Percentiles rank a stretch among this genome's conserved stretches.
Evolutionary conservation across 495 filamentous ascomycete genomes (phyloP).

Genomic region (Aspergillus hancockii): DNA sequence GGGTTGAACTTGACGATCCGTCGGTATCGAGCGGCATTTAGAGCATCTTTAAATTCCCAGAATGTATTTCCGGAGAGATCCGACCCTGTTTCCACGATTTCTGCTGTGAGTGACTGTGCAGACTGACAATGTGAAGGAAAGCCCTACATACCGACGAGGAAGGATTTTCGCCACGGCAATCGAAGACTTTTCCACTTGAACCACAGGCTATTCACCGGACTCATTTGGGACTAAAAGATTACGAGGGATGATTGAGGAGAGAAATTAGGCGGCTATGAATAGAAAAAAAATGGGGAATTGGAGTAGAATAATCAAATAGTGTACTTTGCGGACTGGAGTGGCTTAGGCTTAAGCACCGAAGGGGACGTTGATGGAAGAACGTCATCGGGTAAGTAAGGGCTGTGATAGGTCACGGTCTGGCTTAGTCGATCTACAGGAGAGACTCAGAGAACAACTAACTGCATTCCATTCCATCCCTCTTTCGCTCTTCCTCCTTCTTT

Average conservation of each 20-base stretch:
- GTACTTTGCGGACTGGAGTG: not conserved
- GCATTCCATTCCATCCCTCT: constrained; percentile 31
- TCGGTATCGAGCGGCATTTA: constrained; percentile 54
- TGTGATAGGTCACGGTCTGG: not conserved
- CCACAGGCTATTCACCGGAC: constrained; percentile 61
- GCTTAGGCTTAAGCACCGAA: constrained; percentile 2
- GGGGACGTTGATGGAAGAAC: constrained; percentile 22
- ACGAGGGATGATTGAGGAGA: constrained; percentile 1
- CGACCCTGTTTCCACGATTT: constrained; percentile 55
- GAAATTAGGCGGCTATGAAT: constrained; percentile 2
- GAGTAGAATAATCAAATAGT: not conserved
- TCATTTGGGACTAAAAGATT: constrained; percentile 24
- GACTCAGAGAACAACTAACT: constrained; percentile 10
- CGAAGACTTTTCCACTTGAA: constrained; percentile 82
- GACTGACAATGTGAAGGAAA: constrained; percentile 8
- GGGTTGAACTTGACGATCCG: constrained; percentile 69
- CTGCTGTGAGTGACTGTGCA: constrained; percentile 24
- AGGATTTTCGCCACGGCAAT: constrained; percentile 83
- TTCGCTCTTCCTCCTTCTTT: not conserved
- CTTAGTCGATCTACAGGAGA: constrained; percentile 2
- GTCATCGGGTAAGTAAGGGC: constrained; percentile 30
- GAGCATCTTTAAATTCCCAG: constrained; percentile 81
- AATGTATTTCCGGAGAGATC: constrained; percentile 91
- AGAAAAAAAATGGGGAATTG: constrained; percentile 1
- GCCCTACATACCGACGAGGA: constrained; percentile 67